Conservation (phyloP, 768 basidiomycete genomes). For the Hypholoma fasciculare region DNA sequence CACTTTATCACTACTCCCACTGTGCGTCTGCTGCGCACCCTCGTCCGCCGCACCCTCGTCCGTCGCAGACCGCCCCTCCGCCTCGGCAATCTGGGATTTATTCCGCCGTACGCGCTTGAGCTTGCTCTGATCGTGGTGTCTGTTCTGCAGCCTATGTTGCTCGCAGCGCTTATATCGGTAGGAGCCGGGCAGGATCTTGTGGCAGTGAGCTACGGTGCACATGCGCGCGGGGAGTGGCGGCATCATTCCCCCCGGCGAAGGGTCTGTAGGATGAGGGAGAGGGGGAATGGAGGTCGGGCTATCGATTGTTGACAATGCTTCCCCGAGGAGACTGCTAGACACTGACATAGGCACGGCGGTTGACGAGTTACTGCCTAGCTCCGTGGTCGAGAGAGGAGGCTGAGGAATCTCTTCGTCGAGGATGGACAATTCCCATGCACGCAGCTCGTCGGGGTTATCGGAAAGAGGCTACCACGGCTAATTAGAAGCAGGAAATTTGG, state of each 20-base stretch:
- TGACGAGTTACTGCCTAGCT: too few relatives aligned
- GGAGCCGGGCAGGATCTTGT: constrained; percentile 44
- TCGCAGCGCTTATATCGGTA: constrained; percentile 57
- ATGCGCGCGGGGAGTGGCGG: constrained; percentile 39
- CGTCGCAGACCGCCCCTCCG: too few relatives aligned
- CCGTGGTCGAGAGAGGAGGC: constrained; percentile 4
- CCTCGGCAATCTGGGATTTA: neutral
- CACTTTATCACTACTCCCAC: too few relatives aligned
- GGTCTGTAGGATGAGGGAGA: too few relatives aligned
- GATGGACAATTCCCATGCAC: constrained; percentile 34
- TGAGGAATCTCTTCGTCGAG: constrained; percentile 29
- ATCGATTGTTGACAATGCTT: too few relatives aligned
- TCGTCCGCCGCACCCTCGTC: too few relatives aligned
- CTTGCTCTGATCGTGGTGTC: constrained; percentile 41
- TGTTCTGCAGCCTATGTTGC: constrained; percentile 55
- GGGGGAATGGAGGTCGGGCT: too few relatives aligned
- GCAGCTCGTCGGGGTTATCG: constrained; percentile 33
- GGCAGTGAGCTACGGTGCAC: constrained; percentile 61
- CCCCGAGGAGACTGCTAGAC: too few relatives aligned
- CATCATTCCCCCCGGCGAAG: neutral
- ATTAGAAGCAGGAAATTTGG: neutral
- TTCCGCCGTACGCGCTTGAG: constrained; percentile 40
- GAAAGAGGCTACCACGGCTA: constrained; percentile 28
- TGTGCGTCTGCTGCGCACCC: too few relatives aligned
- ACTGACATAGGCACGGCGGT: too few relatives aligned